Evolutionary conservation across 2,329 filamentous ascomycete species (phyloP), one percentile per base, ranked within the genome.

Genomic region (Emergomyces orientalis): DNA sequence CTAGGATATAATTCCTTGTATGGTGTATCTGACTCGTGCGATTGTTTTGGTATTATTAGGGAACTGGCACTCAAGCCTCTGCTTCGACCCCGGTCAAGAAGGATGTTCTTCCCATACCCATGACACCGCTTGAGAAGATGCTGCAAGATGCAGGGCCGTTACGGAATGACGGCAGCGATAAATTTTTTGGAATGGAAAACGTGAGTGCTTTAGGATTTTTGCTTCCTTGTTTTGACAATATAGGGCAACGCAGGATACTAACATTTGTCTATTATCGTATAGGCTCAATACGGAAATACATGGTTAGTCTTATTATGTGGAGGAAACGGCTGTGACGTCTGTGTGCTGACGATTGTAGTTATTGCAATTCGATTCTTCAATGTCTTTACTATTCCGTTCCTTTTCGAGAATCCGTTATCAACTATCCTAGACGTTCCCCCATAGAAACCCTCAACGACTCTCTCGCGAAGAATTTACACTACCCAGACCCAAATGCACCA

Each of bases 121-220:
- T 81, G 62, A 86, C 84, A 55, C 82, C 84, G 51, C 74, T 88
- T 41, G 84, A 88, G 76, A 86, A 91, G 80, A 88, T 95, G 82
- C 82, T 99, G 39, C 84, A 86, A 69, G 88, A 90, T 76, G 86
- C 90, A 64, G 92, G 91, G 3, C 86, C 92, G 2, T 79, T 95
- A 68, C 86, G 91, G 71, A 81, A 84, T 68, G 92, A 97, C 77
- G 94, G 94, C 61, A 96, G 90, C 74, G 94, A 97, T 79, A 96
- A 96, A 79, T 99, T 96, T 80, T 97, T 95, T 78, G 94, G 94
- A 19, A 88, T 97, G 75, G 94, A 99, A 78, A 99, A 99, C 79
- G 93, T 97, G 82, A 78, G 90, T 81, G 60, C 2, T 32, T 8
- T 47, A 43, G 30, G 37, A 45, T 47, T 25, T 14, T 11, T 51